phyloP scores from a whole-genome alignment of 2,329 filamentous ascomycete genomes.

The Metarhizium brunneum region DNA sequence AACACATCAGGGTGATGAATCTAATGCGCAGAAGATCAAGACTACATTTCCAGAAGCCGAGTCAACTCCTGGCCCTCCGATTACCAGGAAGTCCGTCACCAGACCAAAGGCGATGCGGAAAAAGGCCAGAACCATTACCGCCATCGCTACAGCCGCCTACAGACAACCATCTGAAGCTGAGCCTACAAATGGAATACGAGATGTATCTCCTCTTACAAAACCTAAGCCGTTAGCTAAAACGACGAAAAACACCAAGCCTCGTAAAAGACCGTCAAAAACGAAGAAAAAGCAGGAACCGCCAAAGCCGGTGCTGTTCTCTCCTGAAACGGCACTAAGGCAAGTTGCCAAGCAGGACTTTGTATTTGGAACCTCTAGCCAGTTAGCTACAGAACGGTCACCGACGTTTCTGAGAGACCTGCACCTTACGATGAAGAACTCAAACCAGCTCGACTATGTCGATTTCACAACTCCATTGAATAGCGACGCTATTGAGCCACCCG shows the following conservation, averaged over 20 bases:
- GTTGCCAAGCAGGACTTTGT: constrained; percentile 65
- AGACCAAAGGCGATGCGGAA: constrained; percentile 53
- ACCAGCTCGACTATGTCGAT: constrained; percentile 28
- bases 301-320: constrained; percentile 54
- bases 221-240: background rate
- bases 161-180: constrained; percentile 22
- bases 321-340: constrained; percentile 55
- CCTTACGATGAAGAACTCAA: constrained; percentile 51
- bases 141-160: constrained; percentile 66
- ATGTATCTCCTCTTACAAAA: background rate
- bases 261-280: constrained; percentile 21
- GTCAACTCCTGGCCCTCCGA: background rate
- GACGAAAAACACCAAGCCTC: constrained; percentile 21
- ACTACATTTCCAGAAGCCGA: constrained; percentile 5
- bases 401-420: constrained; percentile 54
- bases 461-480: constrained; percentile 31
- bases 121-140: constrained; percentile 70
- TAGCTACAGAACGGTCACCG: constrained; percentile 64
- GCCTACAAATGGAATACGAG: constrained; percentile 4
- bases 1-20: background rate
- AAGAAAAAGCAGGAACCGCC: constrained; percentile 32
- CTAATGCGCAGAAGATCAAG: background rate
- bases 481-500: constrained; percentile 23
- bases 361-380: constrained; percentile 80
- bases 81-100: constrained; percentile 19